Evolutionary conservation across 805 yeast genomes (phyloP).

Genomic region (Pichia nakasei): DNA sequence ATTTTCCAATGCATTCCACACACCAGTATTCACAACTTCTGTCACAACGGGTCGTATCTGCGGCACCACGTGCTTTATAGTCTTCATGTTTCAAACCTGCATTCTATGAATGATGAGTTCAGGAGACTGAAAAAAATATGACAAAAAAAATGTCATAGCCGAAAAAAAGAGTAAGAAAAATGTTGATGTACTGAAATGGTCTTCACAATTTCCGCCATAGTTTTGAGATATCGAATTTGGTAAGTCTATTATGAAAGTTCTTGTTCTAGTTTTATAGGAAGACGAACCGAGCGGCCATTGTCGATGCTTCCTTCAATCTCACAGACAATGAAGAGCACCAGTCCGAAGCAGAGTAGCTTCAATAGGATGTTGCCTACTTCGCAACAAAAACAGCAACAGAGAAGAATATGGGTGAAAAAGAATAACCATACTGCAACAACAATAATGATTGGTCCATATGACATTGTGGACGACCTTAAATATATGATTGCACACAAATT

Average conservation of each 20-base stretch:
- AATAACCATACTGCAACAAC: constrained; percentile 59
- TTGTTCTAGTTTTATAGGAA: too few relatives aligned
- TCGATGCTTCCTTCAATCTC: not conserved
- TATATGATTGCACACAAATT: constrained; percentile 50
- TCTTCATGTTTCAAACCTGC: not conserved
- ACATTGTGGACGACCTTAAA: constrained; percentile 79
- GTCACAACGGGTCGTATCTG: not conserved
- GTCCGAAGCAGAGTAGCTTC: not conserved
- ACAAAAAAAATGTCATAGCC: not conserved
- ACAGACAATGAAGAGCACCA: not conserved
- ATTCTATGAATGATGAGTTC: too few relatives aligned
- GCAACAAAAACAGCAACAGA: not conserved
- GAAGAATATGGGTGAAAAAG: constrained; percentile 48
- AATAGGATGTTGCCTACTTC: not conserved
- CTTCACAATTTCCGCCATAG: too few relatives aligned
- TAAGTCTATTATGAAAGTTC: too few relatives aligned
- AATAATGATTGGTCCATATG: constrained; percentile 47
- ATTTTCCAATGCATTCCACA: not conserved
- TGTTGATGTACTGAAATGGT: too few relatives aligned
- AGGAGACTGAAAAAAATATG: not conserved
- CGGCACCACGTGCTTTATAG: not conserved
- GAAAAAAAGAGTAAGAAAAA: not conserved
- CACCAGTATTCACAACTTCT: not conserved
- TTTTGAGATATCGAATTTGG: too few relatives aligned
- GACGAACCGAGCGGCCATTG: too few relatives aligned